Percentiles rank a stretch among this genome's conserved stretches.
These are phyloP conservation scores for Phyllosticta citriasiana DNA, from an alignment of 2,329 filamentous ascomycete species.

Conservation along the genomic window DNA sequence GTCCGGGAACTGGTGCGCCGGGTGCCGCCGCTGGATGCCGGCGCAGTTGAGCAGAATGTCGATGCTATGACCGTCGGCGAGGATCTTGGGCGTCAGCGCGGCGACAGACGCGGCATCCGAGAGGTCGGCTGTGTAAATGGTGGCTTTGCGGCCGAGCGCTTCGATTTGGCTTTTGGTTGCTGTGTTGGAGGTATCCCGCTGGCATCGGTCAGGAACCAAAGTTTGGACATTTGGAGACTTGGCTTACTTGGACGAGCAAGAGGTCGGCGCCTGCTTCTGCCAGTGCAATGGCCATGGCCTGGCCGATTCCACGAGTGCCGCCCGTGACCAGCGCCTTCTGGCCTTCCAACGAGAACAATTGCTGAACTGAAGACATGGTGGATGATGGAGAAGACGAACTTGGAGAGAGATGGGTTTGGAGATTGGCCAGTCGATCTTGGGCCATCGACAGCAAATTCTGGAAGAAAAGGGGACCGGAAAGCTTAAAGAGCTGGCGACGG, in stretches of 20 bases:
- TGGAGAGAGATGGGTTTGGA: slow-evolving; percentile 1
- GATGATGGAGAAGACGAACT: not conserved
- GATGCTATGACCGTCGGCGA: slow-evolving; percentile 54
- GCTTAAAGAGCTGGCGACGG: not conserved
- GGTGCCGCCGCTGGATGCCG: slow-evolving; percentile 73
- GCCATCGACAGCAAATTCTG: not conserved
- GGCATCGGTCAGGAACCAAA: not conserved
- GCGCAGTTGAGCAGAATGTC: slow-evolving; percentile 79
- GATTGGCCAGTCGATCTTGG: not conserved
- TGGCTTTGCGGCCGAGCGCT: slow-evolving; percentile 54
- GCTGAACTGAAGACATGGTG: slow-evolving; percentile 27
- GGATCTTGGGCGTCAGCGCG: slow-evolving; percentile 49
- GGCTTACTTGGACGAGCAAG: slow-evolving; percentile 37
- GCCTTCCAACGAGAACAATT: slow-evolving; percentile 40
- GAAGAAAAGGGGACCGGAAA: not conserved
- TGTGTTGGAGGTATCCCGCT: slow-evolving; percentile 47
- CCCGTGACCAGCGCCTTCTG: slow-evolving; percentile 42
- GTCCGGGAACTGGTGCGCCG: slow-evolving; percentile 65
- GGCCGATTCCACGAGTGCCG: slow-evolving; percentile 41
- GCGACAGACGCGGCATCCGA: slow-evolving; percentile 50
- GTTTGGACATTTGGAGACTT: not conserved
- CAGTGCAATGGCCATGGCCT: slow-evolving; percentile 41
- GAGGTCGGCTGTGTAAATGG: slow-evolving; percentile 62
- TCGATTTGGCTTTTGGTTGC: slow-evolving; percentile 53
- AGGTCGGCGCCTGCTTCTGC: slow-evolving; percentile 43